These are phyloP conservation scores for Termitomyces sp. DNA, from an alignment of 768 basidiomycete species.

Conservation along the genomic window DNA sequence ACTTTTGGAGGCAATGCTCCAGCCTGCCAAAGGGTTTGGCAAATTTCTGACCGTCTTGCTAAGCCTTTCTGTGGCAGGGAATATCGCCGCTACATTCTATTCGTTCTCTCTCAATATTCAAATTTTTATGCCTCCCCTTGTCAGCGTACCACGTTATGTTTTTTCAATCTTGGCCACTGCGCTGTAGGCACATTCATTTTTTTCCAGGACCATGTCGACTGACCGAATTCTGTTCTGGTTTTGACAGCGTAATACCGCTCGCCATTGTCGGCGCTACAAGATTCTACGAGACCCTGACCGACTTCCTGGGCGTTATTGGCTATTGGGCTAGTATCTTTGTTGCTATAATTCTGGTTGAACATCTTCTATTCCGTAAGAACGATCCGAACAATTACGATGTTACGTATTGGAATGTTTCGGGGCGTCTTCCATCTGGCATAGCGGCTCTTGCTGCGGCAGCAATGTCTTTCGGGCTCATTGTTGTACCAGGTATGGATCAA, in stretches of 20 bases:
- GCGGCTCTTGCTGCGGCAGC: constrained; percentile 55
- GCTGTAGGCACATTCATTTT: constrained; percentile 41
- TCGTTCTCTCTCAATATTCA: constrained; percentile 73
- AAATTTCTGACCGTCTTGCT: constrained; percentile 79
- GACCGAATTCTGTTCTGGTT: not conserved
- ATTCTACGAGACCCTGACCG: constrained; percentile 64
- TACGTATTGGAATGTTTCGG: constrained; percentile 50
- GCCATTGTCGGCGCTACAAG: constrained; percentile 69
- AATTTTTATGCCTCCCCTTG: constrained; percentile 53
- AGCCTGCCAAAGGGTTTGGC: constrained; percentile 66
- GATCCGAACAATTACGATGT: constrained; percentile 49
- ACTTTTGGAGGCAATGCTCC: constrained; percentile 63
- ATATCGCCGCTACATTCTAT: constrained; percentile 82
- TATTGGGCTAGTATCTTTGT: constrained; percentile 64
- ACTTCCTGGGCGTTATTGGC: constrained; percentile 73
- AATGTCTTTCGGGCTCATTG: constrained; percentile 49
- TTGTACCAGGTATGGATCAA: constrained; percentile 64
- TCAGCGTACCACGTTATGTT: constrained; percentile 66
- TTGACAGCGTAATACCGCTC: constrained; percentile 57
- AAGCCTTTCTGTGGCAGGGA: constrained; percentile 75
- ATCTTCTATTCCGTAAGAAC: constrained; percentile 57
- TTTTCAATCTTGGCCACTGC: constrained; percentile 70
- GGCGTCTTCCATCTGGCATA: constrained; percentile 57
- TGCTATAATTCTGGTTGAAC: constrained; percentile 63
- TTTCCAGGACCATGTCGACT: not conserved